Base-by-base conservation (phyloP, 225 moss, liverwort and hornwort species). In the Pleurozium schreberi region DNA sequence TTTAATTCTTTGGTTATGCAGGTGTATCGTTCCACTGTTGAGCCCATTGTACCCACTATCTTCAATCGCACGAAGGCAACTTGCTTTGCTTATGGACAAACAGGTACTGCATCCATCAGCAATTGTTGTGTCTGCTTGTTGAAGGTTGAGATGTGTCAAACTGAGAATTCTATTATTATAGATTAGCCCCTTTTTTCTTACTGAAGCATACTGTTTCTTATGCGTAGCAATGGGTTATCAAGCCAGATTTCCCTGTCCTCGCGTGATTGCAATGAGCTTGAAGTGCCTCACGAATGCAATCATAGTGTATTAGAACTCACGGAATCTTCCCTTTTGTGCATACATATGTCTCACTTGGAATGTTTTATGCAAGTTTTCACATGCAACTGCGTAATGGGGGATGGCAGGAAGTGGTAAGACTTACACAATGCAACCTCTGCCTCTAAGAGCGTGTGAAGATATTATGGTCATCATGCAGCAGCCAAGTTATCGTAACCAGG, bases 371-470 rank as follows among this genome's bases (percentile, higher is more conserved):
- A 69, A 65, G 42, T 82, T 64, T 82, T 83, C 55, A 80, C 68
- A 43, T 89, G 42, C 76, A 34, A 82, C 57, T 87, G 69, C 36
- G 50, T 79, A 43, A 74, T 89, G 89, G 68, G 70, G 77, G 50
- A 82, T 94, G 91, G 70, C 96, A 99, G 98, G 98, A 91, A 99
- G 98, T 99, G 98, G 98, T 68, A 99, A 99, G 92, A 99, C 98
- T 87, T 99, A 97, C 92, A 99, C 98, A 73, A 99, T 99, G 98
- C 98, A 99, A 91, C 98, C 98, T 95, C 94, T 99, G 92, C 98
- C 98, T 92, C 94, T 99, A 80, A 96, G 97, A 94, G 98, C 98
- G 87, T 95, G 96, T 70, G 95, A 96, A 93, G 98, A 99, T 91
- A 99, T 99, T 80, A 96, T 99, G 95, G 91, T 88, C 88, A 94